phyloP scores from a whole-genome alignment of 371 early-diverging fungal species.

The Nematocida homosporus region DNA sequence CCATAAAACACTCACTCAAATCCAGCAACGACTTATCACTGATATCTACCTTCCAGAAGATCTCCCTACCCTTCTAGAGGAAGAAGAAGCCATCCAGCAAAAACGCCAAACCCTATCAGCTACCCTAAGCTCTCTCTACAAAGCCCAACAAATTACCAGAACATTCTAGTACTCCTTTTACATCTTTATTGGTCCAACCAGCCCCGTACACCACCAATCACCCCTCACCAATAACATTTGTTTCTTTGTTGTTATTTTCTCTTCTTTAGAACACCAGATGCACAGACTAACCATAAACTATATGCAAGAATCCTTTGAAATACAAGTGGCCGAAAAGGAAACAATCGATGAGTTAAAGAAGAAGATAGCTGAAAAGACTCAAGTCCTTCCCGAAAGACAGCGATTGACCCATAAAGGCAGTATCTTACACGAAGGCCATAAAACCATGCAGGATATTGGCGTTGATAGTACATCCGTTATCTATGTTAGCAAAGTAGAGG shows the following conservation, averaged over 20 bases:
- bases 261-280: slow-evolving; percentile 7
- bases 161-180: slow-evolving; percentile 67
- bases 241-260: slow-evolving; percentile 46
- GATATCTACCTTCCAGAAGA: slow-evolving; percentile 88
- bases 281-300: slow-evolving; percentile 58
- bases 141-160: slow-evolving; percentile 77
- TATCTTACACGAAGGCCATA: slow-evolving; percentile 48
- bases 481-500: slow-evolving; percentile 51
- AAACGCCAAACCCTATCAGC: slow-evolving; percentile 79
- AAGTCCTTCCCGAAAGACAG: slow-evolving; percentile 32
- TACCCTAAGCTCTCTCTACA: slow-evolving; percentile 74
- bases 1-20: slow-evolving; percentile 76
- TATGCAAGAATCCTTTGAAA: slow-evolving; percentile 38
- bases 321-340: slow-evolving; percentile 51
- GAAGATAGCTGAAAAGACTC: slow-evolving; percentile 51
- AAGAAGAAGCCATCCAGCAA: slow-evolving; percentile 80
- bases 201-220: too few relatives aligned
- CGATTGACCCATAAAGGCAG: slow-evolving; percentile 56
- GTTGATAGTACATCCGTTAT: slow-evolving; percentile 45
- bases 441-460: slow-evolving; percentile 50
- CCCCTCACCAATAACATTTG: slow-evolving; percentile 11
- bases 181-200: neutral
- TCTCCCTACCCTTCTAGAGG: slow-evolving; percentile 80
- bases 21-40: slow-evolving; percentile 84
- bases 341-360: slow-evolving; percentile 60